These are phyloP conservation scores for Ophiostoma sp. DNA, from an alignment of 2,329 filamentous ascomycete genomes.

Conservation along the genomic window DNA sequence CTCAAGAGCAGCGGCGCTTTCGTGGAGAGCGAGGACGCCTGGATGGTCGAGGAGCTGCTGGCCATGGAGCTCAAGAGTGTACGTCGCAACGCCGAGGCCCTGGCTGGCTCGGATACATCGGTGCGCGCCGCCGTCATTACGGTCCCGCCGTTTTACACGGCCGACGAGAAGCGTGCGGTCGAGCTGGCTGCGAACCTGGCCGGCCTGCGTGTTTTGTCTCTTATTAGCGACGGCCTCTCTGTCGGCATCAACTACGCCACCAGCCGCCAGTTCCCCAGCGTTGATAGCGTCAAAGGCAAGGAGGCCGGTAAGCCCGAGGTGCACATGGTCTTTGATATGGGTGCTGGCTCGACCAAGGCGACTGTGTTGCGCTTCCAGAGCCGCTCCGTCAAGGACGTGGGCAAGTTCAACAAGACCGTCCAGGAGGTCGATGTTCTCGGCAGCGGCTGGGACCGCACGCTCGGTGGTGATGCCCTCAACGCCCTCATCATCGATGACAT, in stretches of 20 bases:
- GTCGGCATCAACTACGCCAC: constrained; percentile 96
- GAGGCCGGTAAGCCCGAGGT: constrained; percentile 85
- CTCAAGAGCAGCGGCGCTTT: constrained; percentile 74
- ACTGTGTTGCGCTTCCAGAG: constrained; percentile 89
- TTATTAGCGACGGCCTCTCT: constrained; percentile 87
- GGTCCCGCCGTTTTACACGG: constrained; percentile 84
- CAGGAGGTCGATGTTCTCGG: constrained; percentile 92
- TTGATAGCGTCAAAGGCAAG: too few relatives aligned
- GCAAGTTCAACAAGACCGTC: constrained; percentile 92
- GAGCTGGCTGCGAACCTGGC: constrained; percentile 83
- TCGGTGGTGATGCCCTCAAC: constrained; percentile 89
- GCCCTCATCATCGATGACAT: constrained; percentile 87
- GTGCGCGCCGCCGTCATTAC: constrained; percentile 86
- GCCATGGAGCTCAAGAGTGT: constrained; percentile 96
- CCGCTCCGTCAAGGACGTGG: constrained; percentile 83
- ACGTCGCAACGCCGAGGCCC: constrained; percentile 78
- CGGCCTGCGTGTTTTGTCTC: constrained; percentile 77
- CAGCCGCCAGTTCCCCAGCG: constrained; percentile 80
- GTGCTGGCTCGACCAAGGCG: constrained; percentile 88
- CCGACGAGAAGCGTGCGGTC: constrained; percentile 84
- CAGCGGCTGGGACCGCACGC: constrained; percentile 81
- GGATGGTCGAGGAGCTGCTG: constrained; percentile 87
- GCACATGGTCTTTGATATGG: constrained; percentile 96
- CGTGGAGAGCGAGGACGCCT: constrained; percentile 60
- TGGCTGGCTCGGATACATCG: constrained; percentile 72